Percentiles rank a stretch among this genome's conserved stretches.
phyloP scores from a whole-genome alignment of 768 basidiomycete species.

The Leucocoprinus leucothites region DNA sequence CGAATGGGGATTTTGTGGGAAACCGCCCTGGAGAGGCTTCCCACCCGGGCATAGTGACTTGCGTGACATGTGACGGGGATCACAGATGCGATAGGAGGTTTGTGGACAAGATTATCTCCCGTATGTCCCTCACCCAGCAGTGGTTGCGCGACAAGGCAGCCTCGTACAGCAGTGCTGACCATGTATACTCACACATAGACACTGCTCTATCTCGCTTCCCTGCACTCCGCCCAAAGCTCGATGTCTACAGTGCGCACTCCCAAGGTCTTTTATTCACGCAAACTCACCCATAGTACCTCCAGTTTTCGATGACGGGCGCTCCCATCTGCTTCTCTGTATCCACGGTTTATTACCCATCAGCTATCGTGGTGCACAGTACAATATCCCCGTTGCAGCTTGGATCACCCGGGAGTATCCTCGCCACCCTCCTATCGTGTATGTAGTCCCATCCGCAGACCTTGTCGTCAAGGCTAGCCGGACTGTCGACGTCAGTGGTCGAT shows the following conservation, averaged over 20 bases:
- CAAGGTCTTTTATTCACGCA: constrained; percentile 4
- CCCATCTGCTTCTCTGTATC: constrained; percentile 85
- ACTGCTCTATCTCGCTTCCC: constrained; percentile 48
- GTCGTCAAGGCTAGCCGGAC: constrained; percentile 73
- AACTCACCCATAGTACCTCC: constrained; percentile 13
- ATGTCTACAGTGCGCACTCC: constrained; percentile 59
- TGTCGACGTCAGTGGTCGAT: constrained; percentile 81
- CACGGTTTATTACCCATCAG: constrained; percentile 90
- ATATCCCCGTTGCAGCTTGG: constrained; percentile 93
- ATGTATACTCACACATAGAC: constrained; percentile 64
- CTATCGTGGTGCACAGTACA: constrained; percentile 75
- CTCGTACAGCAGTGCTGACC: constrained; percentile 52
- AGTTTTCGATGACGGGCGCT: constrained; percentile 95
- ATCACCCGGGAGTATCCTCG: constrained; percentile 81
- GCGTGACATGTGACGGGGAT: constrained; percentile 2
- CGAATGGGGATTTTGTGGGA: constrained; percentile 10
- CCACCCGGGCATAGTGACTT: constrained; percentile 11
- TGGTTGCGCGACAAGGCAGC: constrained; percentile 70
- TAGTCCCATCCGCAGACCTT: constrained; percentile 90
- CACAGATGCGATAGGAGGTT: neutral
- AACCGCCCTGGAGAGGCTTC: constrained; percentile 4
- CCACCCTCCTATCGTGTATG: constrained; percentile 81
- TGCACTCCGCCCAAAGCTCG: constrained; percentile 73
- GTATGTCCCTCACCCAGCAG: constrained; percentile 40
- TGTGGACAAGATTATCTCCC: constrained; percentile 5